Base-by-base conservation (phyloP, 257 asterid genomes). In the Catharanthus roseus region DNA sequence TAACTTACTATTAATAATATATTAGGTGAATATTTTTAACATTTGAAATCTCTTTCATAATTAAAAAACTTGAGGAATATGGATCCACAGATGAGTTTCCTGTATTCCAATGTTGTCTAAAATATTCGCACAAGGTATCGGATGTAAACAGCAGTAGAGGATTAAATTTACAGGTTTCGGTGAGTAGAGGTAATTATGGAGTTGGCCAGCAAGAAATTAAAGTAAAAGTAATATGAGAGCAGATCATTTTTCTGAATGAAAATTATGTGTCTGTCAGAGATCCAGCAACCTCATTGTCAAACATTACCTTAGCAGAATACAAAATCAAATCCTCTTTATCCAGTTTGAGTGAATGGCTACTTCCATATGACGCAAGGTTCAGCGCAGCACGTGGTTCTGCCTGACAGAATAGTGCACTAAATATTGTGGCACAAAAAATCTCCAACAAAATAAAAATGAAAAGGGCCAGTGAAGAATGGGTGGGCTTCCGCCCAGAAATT, bases 341-440 rank as follows among this genome's bases (percentile, higher is more conserved):
- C 83, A 95, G 78, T 86, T 89, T 95, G 83, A 95, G 97, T 42
- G 95, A 86, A 82, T 95, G 97, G 76, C 99, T 91, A 74, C 95
- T 88, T 81, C 97, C 97, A 80, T 77, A 90, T 23, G 99, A 95
- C 49, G 99, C 97, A 81, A 95, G 99, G 85, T 95, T 95, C 81
- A 95, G 84, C 50, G 99, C 99, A 74, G 99, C 99, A 69, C 99
- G 99, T 76, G 95, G 97, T 78, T 95, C 99, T 77, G 97, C 99
- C 99, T 91, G 89, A 80, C 80, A 84, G 71, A 75, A 74, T 42
- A 69, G 84, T 61, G 72, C 69, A 78, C 75, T 36, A 75, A 72
- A 74, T 74, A 51, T 79, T 49, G 67, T 19, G 73, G 75, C 42
- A 79, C 75, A 60, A 67, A 47, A 56, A 63, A 47, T 75, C 68